These are phyloP conservation scores for Apiotrichum sp. DNA, from an alignment of 1,284 basidiomycete species.

Conservation along the genomic window DNA sequence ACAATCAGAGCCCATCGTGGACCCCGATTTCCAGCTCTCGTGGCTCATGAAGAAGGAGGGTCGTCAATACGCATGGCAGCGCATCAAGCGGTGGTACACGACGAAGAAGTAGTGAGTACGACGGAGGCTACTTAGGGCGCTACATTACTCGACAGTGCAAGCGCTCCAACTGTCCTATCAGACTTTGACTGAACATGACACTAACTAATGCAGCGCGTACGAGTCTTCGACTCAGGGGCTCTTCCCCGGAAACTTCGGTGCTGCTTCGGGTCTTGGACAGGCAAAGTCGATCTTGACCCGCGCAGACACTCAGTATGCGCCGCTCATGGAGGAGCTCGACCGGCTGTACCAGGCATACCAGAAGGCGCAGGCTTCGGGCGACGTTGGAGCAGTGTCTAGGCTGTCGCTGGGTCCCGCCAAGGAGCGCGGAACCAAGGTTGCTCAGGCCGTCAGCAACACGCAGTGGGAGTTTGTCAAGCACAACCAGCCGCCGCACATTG, in stretches of 20 bases:
- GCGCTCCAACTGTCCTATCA: too few relatives aligned
- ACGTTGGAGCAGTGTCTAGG: neutral
- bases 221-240: too few relatives aligned
- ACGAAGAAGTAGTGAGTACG: neutral
- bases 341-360: neutral
- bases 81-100: neutral
- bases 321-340: neutral
- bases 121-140: too few relatives aligned
- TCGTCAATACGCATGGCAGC: neutral
- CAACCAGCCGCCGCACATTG: neutral
- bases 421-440: neutral
- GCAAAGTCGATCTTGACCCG: neutral
- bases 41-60: conserved; percentile 1
- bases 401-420: neutral
- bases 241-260: too few relatives aligned
- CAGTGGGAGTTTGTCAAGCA: neutral
- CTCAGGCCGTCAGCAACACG: neutral
- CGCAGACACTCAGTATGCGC: neutral
- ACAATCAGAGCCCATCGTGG: conserved; percentile 9
- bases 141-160: too few relatives aligned
- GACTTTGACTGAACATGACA: too few relatives aligned
- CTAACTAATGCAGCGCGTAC: too few relatives aligned
- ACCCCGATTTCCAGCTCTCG: neutral
- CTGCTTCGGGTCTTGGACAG: too few relatives aligned
- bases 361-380: neutral